phyloP scores from a whole-genome alignment of 2,329 filamentous ascomycete genomes.

The Aureobasidium sp. region DNA sequence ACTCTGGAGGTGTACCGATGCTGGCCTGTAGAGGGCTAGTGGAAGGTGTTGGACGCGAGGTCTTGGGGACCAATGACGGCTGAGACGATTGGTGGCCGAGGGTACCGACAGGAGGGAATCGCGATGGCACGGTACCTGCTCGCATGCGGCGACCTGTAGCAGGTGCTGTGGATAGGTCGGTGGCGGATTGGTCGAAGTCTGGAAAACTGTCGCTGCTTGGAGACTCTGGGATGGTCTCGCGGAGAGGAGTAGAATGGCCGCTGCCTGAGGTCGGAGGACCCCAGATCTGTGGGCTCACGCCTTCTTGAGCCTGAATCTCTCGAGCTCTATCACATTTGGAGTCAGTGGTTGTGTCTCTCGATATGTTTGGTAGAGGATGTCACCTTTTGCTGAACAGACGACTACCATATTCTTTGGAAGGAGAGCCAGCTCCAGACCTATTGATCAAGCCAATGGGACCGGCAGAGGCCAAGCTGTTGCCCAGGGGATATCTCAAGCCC shows the following conservation, averaged over 20 bases:
- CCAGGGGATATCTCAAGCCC: slow-evolving; percentile 64
- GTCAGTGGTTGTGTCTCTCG: background rate
- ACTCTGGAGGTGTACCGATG: background rate
- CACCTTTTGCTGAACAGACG: slow-evolving; percentile 91
- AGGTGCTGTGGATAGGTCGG: slow-evolving; percentile 55
- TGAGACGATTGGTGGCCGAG: slow-evolving; percentile 54
- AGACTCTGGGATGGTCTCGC: slow-evolving; percentile 95
- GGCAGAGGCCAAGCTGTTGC: slow-evolving; percentile 52
- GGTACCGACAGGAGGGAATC: slow-evolving; percentile 73
- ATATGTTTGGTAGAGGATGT: slow-evolving; percentile 8
- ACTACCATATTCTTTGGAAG: slow-evolving; percentile 81
- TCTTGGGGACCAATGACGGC: slow-evolving; percentile 60
- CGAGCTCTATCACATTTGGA: slow-evolving; percentile 59
- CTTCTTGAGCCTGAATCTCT: slow-evolving; percentile 96
- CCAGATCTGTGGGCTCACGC: slow-evolving; percentile 69
- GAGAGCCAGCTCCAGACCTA: slow-evolving; percentile 87
- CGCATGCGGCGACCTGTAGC: slow-evolving; percentile 68
- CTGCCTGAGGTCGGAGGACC: slow-evolving; percentile 92
- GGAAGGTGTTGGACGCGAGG: slow-evolving; percentile 76
- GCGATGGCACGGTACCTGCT: slow-evolving; percentile 91
- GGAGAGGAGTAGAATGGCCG: slow-evolving; percentile 89
- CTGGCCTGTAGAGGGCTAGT: slow-evolving; percentile 70
- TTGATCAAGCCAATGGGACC: slow-evolving; percentile 47
- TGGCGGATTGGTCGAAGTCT: slow-evolving; percentile 69
- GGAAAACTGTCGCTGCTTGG: slow-evolving; percentile 89